phyloP scores from a whole-genome alignment of 805 yeast species.

The Candida parachauliodes region DNA sequence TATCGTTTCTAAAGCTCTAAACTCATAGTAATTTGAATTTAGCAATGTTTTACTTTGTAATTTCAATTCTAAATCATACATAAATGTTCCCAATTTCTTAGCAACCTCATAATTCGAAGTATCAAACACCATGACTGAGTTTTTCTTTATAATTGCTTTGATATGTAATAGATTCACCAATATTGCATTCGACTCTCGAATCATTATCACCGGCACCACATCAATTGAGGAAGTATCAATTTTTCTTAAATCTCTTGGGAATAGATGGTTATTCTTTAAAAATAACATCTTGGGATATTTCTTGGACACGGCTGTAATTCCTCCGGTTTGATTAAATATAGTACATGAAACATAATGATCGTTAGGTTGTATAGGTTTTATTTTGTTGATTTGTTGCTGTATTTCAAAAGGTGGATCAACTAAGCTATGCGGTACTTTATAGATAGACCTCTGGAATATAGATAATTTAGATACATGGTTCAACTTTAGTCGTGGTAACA shows the following conservation, averaged over 20 bases:
- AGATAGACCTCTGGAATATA: neutral
- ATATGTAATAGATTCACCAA: conserved; percentile 82
- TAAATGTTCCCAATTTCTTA: conserved; percentile 65
- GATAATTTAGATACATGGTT: conserved; percentile 3
- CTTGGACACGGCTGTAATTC: conserved; percentile 63
- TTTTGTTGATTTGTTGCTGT: neutral
- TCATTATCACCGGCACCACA: conserved; percentile 85
- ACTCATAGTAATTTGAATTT: conserved; percentile 50
- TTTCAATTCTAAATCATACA: conserved; percentile 81
- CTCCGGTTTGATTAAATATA: conserved; percentile 67
- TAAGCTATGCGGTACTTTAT: neutral
- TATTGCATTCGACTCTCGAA: conserved; percentile 68
- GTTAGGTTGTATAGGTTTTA: conserved; percentile 46
- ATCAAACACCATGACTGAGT: conserved; percentile 81
- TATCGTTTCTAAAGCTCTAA: conserved; percentile 78
- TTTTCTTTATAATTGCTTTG: conserved; percentile 80
- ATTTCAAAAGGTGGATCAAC: conserved; percentile 1
- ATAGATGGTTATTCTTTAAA: conserved; percentile 64
- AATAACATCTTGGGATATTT: conserved; percentile 73
- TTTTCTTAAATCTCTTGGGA: conserved; percentile 83
- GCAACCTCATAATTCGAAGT: conserved; percentile 67
- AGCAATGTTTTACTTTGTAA: conserved; percentile 39
- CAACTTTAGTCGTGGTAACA: conserved; percentile 2
- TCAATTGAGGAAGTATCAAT: conserved; percentile 72
- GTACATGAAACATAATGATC: conserved; percentile 71